Percentiles rank a stretch among this genome's conserved stretches.
These are phyloP conservation scores for Pogostemon cablin DNA, from an alignment of 257 asterid species.

Conservation along the genomic window DNA sequence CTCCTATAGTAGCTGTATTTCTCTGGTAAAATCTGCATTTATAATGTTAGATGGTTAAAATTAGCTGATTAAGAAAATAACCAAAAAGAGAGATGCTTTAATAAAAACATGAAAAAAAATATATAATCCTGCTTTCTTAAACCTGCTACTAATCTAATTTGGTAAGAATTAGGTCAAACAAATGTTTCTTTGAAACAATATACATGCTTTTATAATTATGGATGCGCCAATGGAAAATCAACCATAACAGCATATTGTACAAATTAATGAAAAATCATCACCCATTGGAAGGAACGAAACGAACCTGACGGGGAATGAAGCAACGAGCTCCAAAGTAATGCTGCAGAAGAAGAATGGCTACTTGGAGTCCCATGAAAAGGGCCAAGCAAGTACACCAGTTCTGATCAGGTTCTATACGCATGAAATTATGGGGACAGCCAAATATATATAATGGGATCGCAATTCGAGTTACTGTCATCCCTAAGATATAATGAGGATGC, in stretches of 20 bases:
- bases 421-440: conserved; percentile 93
- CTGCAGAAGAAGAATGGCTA: conserved; percentile 76
- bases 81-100: not conserved
- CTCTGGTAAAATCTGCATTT: conserved; percentile 83
- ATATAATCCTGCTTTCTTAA: not conserved
- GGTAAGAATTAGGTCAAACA: no score
- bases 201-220: no score
- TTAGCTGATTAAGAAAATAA: not conserved
- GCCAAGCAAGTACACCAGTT: conserved; percentile 78
- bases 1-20: conserved; percentile 85
- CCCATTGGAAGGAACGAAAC: conserved; percentile 16
- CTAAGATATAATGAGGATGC: conserved; percentile 91
- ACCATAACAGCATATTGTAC: not conserved
- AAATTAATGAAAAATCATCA: not conserved
- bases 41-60: not conserved
- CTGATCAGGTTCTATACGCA: conserved; percentile 80
- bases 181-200: not conserved
- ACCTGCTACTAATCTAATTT: not conserved
- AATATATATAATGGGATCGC: conserved; percentile 84
- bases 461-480: conserved; percentile 85
- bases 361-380: conserved; percentile 76
- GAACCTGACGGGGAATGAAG: conserved; percentile 93
- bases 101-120: not conserved
- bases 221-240: not conserved
- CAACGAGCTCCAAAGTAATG: conserved; percentile 96